Conservation (phyloP, 1,284 basidiomycete genomes). For the Boletus mariae region DNA sequence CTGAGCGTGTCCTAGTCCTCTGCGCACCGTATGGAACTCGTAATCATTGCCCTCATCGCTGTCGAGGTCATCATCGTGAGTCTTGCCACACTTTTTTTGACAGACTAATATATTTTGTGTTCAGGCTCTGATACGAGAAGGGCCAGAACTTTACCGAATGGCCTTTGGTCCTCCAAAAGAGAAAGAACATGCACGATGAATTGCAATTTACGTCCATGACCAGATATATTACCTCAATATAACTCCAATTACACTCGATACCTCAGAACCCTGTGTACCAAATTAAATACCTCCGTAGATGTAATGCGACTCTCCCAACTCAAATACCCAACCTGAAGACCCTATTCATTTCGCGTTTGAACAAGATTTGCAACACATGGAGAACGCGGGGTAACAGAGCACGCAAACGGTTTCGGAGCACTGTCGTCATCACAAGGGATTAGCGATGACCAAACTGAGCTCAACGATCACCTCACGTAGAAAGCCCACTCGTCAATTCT, state of each 20-base stretch:
- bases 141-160: constrained; percentile 31
- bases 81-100: constrained; percentile 26
- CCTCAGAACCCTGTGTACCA: neutral
- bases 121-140: constrained; percentile 33
- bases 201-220: constrained; percentile 4
- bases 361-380: constrained; percentile 16
- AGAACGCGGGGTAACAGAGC: constrained; percentile 20
- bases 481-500: constrained; percentile 26
- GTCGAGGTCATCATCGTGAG: constrained; percentile 86
- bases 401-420: constrained; percentile 24
- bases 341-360: neutral
- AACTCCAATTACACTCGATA: neutral
- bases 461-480: constrained; percentile 12
- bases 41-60: constrained; percentile 87
- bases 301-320: neutral
- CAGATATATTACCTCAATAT: too few relatives aligned
- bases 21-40: constrained; percentile 84
- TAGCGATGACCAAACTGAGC: neutral
- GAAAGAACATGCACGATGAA: constrained; percentile 1
- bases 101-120: constrained; percentile 34
- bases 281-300: neutral
- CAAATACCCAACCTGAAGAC: neutral
- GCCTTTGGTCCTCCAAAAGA: constrained; percentile 20
- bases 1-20: constrained; percentile 56
- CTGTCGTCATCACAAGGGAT: constrained; percentile 10